phyloP scores from a whole-genome alignment of 208 protist species.

The Leishmania lainsoni region DNA sequence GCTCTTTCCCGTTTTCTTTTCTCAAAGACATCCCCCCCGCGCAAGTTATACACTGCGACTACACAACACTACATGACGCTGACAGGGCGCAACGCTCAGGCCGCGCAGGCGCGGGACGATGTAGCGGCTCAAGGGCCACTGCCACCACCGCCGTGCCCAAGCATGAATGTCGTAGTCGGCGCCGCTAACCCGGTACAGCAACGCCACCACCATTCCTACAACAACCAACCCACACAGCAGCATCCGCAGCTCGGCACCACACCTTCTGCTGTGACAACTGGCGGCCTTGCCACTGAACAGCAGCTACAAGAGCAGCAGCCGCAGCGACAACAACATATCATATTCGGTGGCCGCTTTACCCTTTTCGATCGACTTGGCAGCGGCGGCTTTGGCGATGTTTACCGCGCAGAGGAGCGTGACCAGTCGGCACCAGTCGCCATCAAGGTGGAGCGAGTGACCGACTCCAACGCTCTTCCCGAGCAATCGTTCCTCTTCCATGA shows the following conservation, averaged over 20 bases:
- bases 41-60: neutral
- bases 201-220: neutral
- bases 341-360: slow-evolving; percentile 53
- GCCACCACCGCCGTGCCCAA: slow-evolving; percentile 1
- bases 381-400: slow-evolving; percentile 98
- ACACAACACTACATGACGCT: neutral
- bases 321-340: neutral
- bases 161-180: neutral
- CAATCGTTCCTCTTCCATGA: slow-evolving; percentile 98
- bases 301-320: neutral
- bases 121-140: neutral
- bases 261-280: neutral
- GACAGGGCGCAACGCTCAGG: neutral
- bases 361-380: slow-evolving; percentile 88
- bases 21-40: neutral
- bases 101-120: neutral
- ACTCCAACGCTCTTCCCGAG: slow-evolving; percentile 28
- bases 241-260: slow-evolving; percentile 3
- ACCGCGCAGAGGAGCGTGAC: slow-evolving; percentile 62
- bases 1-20: neutral
- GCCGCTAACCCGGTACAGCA: neutral
- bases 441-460: slow-evolving; percentile 58
- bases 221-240: neutral
- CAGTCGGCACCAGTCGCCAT: slow-evolving; percentile 42
- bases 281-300: neutral